Conservation (phyloP, 352 stramenopile species). For the Globisporangium heterothallicum region DNA sequence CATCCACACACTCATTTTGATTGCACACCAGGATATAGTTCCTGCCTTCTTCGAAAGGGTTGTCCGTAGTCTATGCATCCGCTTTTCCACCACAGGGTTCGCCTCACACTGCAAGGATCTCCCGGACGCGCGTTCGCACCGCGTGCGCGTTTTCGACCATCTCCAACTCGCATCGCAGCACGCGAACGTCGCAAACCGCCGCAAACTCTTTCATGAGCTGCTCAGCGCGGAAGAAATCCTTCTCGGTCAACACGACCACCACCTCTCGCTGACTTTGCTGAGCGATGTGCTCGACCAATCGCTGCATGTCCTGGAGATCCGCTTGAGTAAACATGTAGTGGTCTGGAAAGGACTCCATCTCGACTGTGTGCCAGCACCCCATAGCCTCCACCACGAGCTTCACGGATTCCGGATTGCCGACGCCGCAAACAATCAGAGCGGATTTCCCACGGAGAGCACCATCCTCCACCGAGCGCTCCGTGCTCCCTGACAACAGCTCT, state of each 20-base stretch:
- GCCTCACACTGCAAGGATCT: constrained; percentile 2
- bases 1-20: no score
- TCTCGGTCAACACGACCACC: constrained; percentile 63
- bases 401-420: constrained; percentile 65
- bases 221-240: constrained; percentile 28
- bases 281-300: constrained; percentile 9
- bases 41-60: no score
- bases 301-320: constrained; percentile 30
- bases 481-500: background rate
- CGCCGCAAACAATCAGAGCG: constrained; percentile 46
- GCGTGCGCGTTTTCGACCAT: constrained; percentile 20
- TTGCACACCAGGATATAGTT: no score
- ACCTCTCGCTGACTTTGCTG: constrained; percentile 8
- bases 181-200: constrained; percentile 12
- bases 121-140: constrained; percentile 4
- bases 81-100: no score
- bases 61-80: no score
- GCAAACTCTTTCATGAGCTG: constrained; percentile 9
- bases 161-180: constrained; percentile 37
- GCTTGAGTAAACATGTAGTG: constrained; percentile 41
- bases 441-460: constrained; percentile 16
- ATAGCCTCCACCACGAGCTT: constrained; percentile 30
- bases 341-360: constrained; percentile 53
- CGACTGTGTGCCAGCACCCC: constrained; percentile 21
- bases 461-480: constrained; percentile 11